phyloP scores from a whole-genome alignment of 2,329 filamentous ascomycete species.

The Fusarium secorum region DNA sequence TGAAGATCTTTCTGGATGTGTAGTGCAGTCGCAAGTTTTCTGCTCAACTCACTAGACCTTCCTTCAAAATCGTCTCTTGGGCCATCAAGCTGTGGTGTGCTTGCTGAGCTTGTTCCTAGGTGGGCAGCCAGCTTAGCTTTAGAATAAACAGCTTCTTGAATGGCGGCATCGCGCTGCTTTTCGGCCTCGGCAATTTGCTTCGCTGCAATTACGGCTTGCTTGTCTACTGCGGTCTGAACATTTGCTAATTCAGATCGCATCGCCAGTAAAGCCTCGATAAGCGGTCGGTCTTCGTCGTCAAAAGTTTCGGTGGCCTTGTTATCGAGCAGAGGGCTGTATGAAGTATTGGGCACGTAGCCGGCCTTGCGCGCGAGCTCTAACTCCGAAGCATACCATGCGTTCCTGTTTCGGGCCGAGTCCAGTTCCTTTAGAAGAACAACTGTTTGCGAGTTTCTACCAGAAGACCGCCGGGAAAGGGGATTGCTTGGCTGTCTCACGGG shows the following conservation, averaged over 20 bases:
- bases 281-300: slow-evolving; percentile 87
- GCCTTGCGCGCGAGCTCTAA: slow-evolving; percentile 89
- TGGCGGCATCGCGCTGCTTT: slow-evolving; percentile 91
- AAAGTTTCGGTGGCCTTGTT: slow-evolving; percentile 80
- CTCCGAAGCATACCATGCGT: slow-evolving; percentile 97
- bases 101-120: slow-evolving; percentile 67
- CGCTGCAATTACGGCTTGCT: slow-evolving; percentile 84
- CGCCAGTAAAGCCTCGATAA: slow-evolving; percentile 89
- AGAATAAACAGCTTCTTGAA: slow-evolving; percentile 93
- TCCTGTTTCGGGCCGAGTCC: slow-evolving; percentile 82
- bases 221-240: slow-evolving; percentile 88
- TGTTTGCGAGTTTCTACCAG: slow-evolving; percentile 69
- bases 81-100: slow-evolving; percentile 65
- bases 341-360: slow-evolving; percentile 79
- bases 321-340: slow-evolving; percentile 77
- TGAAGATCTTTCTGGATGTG: slow-evolving; percentile 83
- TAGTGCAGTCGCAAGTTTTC: slow-evolving; percentile 83
- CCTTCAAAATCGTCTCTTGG: slow-evolving; percentile 66
- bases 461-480: slow-evolving; percentile 65
- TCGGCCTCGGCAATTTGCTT: slow-evolving; percentile 93
- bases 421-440: slow-evolving; percentile 85
- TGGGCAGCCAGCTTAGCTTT: slow-evolving; percentile 91
- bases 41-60: slow-evolving; percentile 73
- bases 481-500: slow-evolving; percentile 65
- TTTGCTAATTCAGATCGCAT: slow-evolving; percentile 91